Percentiles rank a stretch among this genome's conserved stretches.
Evolutionary conservation across 805 yeast genomes (phyloP).

Genomic region (Ogataea philodendri): DNA sequence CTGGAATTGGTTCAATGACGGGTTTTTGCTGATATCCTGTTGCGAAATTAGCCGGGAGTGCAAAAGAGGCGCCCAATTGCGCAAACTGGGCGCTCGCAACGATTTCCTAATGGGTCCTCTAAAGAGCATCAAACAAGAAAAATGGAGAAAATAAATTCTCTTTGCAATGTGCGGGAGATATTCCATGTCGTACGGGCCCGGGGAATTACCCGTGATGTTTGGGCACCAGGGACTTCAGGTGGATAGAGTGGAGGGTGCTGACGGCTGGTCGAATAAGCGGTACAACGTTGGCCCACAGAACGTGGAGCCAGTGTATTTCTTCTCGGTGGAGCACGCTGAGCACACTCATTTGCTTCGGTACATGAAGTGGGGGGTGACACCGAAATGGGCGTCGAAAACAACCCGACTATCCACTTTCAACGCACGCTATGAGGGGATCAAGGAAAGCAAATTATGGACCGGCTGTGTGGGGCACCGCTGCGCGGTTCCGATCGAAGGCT

Average conservation of each 20-base stretch:
- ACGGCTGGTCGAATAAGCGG: slow-evolving; percentile 33
- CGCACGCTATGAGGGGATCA: slow-evolving; percentile 66
- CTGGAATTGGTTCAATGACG: slow-evolving; percentile 28
- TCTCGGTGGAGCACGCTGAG: slow-evolving; percentile 14
- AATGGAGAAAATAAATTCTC: slow-evolving; percentile 1
- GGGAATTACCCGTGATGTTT: slow-evolving; percentile 43
- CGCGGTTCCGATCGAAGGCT: slow-evolving; percentile 76
- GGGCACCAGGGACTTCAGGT: slow-evolving; percentile 26
- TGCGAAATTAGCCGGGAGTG: neutral
- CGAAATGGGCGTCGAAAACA: slow-evolving; percentile 52
- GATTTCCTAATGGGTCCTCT: neutral
- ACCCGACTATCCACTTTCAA: slow-evolving; percentile 57
- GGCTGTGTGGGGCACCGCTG: slow-evolving; percentile 53
- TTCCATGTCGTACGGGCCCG: slow-evolving; percentile 37
- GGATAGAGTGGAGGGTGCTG: slow-evolving; percentile 26
- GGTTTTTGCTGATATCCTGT: slow-evolving; percentile 21
- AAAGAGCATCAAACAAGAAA: neutral
- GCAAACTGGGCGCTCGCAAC: slow-evolving; percentile 1
- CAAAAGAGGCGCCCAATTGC: too few species aligned
- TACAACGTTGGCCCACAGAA: slow-evolving; percentile 66
- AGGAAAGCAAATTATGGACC: slow-evolving; percentile 57
- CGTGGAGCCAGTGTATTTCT: slow-evolving; percentile 41
- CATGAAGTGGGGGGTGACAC: slow-evolving; percentile 83
- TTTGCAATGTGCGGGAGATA: slow-evolving; percentile 36
- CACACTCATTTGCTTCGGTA: slow-evolving; percentile 35